Conservation (phyloP, 768 basidiomycete genomes). For the Lactarius evosmus region DNA sequence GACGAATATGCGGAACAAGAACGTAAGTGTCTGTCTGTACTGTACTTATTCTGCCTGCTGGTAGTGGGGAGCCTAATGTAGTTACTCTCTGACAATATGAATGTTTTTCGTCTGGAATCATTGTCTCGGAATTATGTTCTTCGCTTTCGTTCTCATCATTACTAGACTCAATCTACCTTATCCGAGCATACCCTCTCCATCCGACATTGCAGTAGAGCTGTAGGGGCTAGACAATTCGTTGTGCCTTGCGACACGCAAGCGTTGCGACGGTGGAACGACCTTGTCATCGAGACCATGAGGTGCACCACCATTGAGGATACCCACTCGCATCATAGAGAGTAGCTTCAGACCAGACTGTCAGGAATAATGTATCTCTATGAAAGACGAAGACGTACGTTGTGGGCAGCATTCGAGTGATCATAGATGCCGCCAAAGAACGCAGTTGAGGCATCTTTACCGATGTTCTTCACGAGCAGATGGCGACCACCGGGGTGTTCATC, state of each 20-base stretch:
- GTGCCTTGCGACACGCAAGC: conserved; percentile 42
- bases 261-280: conserved; percentile 48
- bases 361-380: conserved; percentile 2
- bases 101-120: neutral
- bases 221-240: conserved; percentile 37
- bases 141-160: neutral
- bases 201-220: conserved; percentile 37
- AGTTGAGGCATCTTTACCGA: conserved; percentile 88
- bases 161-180: conserved; percentile 5
- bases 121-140: neutral
- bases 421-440: conserved; percentile 94
- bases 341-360: conserved; percentile 32
- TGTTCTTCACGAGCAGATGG: conserved; percentile 76
- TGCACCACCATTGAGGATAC: conserved; percentile 51
- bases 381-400: conserved; percentile 53
- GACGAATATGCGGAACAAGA: neutral
- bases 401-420: conserved; percentile 84
- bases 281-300: conserved; percentile 51
- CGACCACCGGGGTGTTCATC: conserved; percentile 92
- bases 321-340: conserved; percentile 61
- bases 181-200: conserved; percentile 37
- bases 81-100: neutral
- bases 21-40: neutral
- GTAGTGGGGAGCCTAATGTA: neutral
- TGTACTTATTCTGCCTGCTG: neutral